Conservation (phyloP, 2,329 filamentous ascomycete genomes). For the Colletotrichum sp. region DNA sequence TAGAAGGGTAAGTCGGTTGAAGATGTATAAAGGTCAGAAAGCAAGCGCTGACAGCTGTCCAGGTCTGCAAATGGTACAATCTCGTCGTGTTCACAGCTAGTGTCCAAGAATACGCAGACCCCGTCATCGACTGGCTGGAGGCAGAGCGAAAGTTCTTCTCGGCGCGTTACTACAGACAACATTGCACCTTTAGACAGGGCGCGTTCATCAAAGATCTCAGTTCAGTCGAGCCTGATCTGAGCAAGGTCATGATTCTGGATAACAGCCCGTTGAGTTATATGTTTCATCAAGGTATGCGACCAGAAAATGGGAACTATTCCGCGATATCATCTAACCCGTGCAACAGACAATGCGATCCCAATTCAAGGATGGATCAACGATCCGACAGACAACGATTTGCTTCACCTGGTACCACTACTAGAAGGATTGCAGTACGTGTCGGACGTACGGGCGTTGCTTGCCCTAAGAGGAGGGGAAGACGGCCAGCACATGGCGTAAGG, state of each 20-base stretch:
- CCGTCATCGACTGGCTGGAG: slow-evolving; percentile 98
- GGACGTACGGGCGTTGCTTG: slow-evolving; percentile 89
- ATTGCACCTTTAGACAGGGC: slow-evolving; percentile 94
- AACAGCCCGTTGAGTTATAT: slow-evolving; percentile 98
- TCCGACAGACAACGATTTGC: slow-evolving; percentile 92
- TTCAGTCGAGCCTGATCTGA: slow-evolving; percentile 93
- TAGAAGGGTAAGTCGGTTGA: slow-evolving; percentile 64
- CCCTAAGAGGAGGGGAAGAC: slow-evolving; percentile 84
- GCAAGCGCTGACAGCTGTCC: slow-evolving; percentile 13
- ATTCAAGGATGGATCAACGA: slow-evolving; percentile 99
- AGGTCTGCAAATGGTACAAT: slow-evolving; percentile 98
- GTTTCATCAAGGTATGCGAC: slow-evolving; percentile 86
- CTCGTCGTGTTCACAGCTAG: slow-evolving; percentile 95
- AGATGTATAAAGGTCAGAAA: neutral
- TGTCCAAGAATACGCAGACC: slow-evolving; percentile 97
- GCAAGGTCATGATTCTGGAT: slow-evolving; percentile 98
- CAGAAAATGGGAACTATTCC: neutral
- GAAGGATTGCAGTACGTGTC: slow-evolving; percentile 97
- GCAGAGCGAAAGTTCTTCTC: slow-evolving; percentile 96
- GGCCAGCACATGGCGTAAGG: slow-evolving; percentile 60
- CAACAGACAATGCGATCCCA: slow-evolving; percentile 92
- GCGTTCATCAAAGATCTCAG: slow-evolving; percentile 98
- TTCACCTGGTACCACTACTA: slow-evolving; percentile 89
- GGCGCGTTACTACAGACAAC: slow-evolving; percentile 91
- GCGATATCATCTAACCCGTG: neutral